A percentile compares a stretch with the other conserved stretches of the same genome.
Conservation (phyloP, 2,329 filamentous ascomycete genomes). For the Fusarium ramigenum region DNA sequence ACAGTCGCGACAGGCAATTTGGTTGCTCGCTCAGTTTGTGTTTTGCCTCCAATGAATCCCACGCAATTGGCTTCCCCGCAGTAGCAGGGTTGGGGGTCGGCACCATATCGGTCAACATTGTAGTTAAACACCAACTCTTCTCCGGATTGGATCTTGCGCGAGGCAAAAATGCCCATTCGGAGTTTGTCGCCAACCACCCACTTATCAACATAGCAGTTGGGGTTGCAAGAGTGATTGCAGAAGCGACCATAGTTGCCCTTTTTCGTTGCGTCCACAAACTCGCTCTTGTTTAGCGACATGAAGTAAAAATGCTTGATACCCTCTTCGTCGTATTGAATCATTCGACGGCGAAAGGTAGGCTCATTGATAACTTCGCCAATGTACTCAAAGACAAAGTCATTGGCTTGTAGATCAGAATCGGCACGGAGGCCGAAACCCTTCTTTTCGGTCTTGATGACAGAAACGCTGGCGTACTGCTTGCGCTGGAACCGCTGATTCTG, state of each 20-base stretch:
- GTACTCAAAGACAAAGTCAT: constrained; percentile 98
- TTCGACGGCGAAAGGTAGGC: constrained; percentile 85
- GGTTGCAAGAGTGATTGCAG: constrained; percentile 99
- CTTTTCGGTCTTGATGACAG: constrained; percentile 97
- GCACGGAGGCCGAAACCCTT: constrained; percentile 94
- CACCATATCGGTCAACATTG: constrained; percentile 97
- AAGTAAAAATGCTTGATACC: constrained; percentile 99
- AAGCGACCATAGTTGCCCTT: constrained; percentile 96
- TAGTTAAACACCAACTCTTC: constrained; percentile 99
- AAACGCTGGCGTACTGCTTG: constrained; percentile 88
- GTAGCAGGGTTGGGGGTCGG: constrained; percentile 96
- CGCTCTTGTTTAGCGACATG: constrained; percentile 96
- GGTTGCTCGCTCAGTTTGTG: constrained; percentile 93
- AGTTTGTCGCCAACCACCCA: constrained; percentile 98
- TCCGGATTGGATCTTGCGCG: constrained; percentile 83
- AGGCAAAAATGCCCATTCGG: constrained; percentile 98
- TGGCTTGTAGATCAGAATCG: constrained; percentile 77
- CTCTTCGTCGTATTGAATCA: constrained; percentile 92
- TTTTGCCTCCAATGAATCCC: constrained; percentile 96
- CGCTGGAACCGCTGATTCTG: constrained; percentile 96
- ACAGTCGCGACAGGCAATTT: constrained; percentile 90
- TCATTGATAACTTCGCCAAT: constrained; percentile 99
- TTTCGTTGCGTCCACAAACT: constrained; percentile 97
- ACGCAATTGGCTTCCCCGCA: constrained; percentile 95
- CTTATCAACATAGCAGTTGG: constrained; percentile 99